A percentile compares a stretch with the other conserved stretches of the same genome.
Conservation (phyloP, 192 early-diverging fungal genomes). For the Chytriomyces sp. region DNA sequence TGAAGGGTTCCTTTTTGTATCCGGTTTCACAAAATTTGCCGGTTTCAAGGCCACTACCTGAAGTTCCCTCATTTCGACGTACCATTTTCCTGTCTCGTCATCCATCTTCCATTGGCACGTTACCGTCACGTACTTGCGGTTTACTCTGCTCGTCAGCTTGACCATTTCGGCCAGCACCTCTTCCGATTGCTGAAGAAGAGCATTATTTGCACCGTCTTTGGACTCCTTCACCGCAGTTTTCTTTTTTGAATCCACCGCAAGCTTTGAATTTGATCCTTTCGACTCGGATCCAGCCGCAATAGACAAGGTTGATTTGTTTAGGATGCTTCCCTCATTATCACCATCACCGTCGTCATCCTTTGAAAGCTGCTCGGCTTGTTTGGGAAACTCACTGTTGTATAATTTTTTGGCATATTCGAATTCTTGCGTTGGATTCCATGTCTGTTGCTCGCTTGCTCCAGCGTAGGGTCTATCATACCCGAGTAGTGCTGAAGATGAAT, state of each 20-base stretch:
- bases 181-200: conserved; percentile 3
- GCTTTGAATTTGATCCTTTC: conserved; percentile 6
- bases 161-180: conserved; percentile 28
- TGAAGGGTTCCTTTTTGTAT: conserved; percentile 29
- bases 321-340: background rate
- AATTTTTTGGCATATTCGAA: conserved; percentile 30
- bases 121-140: conserved; percentile 5
- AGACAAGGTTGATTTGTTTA: background rate
- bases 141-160: conserved; percentile 10
- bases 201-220: background rate
- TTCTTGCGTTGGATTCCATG: conserved; percentile 25
- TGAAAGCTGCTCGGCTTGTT: no score
- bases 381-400: conserved; percentile 5
- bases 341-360: no score
- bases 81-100: conserved; percentile 28
- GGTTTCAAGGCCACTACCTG: conserved; percentile 39
- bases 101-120: conserved; percentile 24
- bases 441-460: background rate
- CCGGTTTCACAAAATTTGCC: conserved; percentile 28
- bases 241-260: conserved; percentile 21
- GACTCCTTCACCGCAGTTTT: background rate
- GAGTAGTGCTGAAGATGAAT: conserved; percentile 40
- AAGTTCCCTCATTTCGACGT: conserved; percentile 41
- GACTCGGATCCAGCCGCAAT: conserved; percentile 2
- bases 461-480: conserved; percentile 50